These are phyloP conservation scores for Moricandia moricandioides DNA, from an alignment of 345 rosid species.

Conservation along the genomic window DNA sequence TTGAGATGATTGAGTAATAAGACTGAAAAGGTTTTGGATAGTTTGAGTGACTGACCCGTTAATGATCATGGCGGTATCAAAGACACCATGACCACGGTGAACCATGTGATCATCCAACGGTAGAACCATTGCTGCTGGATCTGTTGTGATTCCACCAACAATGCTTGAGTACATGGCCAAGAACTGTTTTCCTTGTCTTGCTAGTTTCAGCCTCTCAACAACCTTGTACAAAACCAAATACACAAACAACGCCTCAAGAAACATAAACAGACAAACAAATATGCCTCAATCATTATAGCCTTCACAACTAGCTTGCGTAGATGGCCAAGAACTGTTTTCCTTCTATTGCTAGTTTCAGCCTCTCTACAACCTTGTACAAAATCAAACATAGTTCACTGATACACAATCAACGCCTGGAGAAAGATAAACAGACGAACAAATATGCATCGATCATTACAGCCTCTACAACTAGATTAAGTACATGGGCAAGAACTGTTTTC, in stretches of 20 bases:
- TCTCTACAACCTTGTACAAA: conserved; percentile 49
- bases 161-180: conserved; percentile 90
- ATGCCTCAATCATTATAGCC: no score
- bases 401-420: neutral
- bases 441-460: neutral
- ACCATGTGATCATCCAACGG: conserved; percentile 97
- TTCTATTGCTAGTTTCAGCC: conserved; percentile 46
- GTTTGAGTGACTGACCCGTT: conserved; percentile 58
- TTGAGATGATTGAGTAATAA: neutral
- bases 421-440: neutral
- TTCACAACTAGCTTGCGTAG: conserved; percentile 65
- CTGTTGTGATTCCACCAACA: conserved; percentile 74
- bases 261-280: neutral
- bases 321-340: conserved; percentile 65
- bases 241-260: neutral
- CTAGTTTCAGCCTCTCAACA: conserved; percentile 51
- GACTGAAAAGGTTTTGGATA: neutral
- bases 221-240: conserved; percentile 42
- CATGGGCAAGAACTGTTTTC: no score
- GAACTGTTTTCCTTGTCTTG: conserved; percentile 52
- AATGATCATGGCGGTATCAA: conserved; percentile 78
- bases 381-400: neutral
- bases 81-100: conserved; percentile 93
- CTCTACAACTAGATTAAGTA: no score
- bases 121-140: conserved; percentile 77